phyloP scores from a whole-genome alignment of 1,284 basidiomycete species.

The Earliella scabrosa region DNA sequence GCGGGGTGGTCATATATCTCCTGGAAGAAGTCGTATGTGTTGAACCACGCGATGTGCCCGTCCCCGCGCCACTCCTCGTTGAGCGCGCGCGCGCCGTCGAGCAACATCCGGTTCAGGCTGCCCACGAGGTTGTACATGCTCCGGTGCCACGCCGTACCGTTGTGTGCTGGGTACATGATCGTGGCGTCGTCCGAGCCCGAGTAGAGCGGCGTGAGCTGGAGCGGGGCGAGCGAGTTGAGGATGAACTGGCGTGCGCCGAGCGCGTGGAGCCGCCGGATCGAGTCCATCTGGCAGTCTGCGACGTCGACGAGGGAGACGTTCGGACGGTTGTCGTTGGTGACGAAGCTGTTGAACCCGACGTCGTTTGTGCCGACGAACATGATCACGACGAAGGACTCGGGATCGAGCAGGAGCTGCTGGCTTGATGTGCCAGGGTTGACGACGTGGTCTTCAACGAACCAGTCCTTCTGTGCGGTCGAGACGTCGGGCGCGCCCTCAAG shows the following conservation, averaged over 20 bases:
- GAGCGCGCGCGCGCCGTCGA: slow-evolving; percentile 4
- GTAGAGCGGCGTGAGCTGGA: slow-evolving; percentile 8
- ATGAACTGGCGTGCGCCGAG: slow-evolving; percentile 6
- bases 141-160: slow-evolving; percentile 8
- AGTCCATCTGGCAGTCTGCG: slow-evolving; percentile 9
- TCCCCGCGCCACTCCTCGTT: slow-evolving; percentile 5
- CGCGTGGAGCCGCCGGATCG: slow-evolving; percentile 5
- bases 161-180: slow-evolving; percentile 9
- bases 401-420: slow-evolving; percentile 5
- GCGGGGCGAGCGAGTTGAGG: slow-evolving; percentile 12
- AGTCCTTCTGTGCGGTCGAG: slow-evolving; percentile 1
- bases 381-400: slow-evolving; percentile 4
- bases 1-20: slow-evolving; percentile 7
- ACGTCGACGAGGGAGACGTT: slow-evolving; percentile 5
- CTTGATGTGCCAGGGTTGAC: background rate
- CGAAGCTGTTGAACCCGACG: slow-evolving; percentile 10
- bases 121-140: slow-evolving; percentile 9
- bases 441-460: slow-evolving; percentile 13
- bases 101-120: slow-evolving; percentile 10
- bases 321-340: slow-evolving; percentile 1
- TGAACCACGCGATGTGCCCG: slow-evolving; percentile 6
- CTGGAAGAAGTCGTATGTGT: slow-evolving; percentile 9
- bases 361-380: slow-evolving; percentile 9
- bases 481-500: slow-evolving; percentile 7
- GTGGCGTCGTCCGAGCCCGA: background rate